These are phyloP conservation scores for Gloeostereum incarnatum DNA, from an alignment of 768 basidiomycete species.

Conservation along the genomic window DNA sequence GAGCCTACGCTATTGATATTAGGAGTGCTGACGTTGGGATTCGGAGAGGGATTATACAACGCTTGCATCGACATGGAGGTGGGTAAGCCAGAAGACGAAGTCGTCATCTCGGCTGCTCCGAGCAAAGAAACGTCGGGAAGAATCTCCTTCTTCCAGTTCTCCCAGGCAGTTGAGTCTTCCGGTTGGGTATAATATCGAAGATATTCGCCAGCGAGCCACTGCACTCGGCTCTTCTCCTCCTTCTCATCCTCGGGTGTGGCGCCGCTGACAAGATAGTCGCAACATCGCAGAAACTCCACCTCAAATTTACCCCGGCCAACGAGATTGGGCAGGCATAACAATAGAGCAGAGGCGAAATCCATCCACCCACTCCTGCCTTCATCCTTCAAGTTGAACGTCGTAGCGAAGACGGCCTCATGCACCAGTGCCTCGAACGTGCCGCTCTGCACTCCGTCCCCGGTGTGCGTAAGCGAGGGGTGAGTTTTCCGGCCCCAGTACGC, in stretches of 20 bases:
- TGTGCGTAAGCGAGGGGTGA: slow-evolving; percentile 58
- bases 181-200: slow-evolving; percentile 46
- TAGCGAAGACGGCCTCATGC: slow-evolving; percentile 77
- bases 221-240: slow-evolving; percentile 34
- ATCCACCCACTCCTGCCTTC: slow-evolving; percentile 35
- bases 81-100: slow-evolving; percentile 33
- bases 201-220: slow-evolving; percentile 63
- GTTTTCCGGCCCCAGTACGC: slow-evolving; percentile 72
- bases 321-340: slow-evolving; percentile 52
- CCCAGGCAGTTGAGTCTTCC: slow-evolving; percentile 45
- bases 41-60: slow-evolving; percentile 40
- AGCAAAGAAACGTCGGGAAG: slow-evolving; percentile 31
- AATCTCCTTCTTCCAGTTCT: slow-evolving; percentile 42
- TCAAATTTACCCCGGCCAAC: slow-evolving; percentile 53
- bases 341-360: slow-evolving; percentile 50
- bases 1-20: too few species aligned
- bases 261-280: slow-evolving; percentile 53
- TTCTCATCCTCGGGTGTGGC: slow-evolving; percentile 32
- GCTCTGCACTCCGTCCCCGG: slow-evolving; percentile 36
- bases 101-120: slow-evolving; percentile 20
- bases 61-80: slow-evolving; percentile 44
- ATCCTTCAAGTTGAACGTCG: slow-evolving; percentile 38
- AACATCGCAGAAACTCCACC: slow-evolving; percentile 59
- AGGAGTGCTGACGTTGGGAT: slow-evolving; percentile 19
- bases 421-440: slow-evolving; percentile 73